Base-by-base conservation (phyloP, 352 stramenopile genomes). In the Aphanomyces astaci region DNA sequence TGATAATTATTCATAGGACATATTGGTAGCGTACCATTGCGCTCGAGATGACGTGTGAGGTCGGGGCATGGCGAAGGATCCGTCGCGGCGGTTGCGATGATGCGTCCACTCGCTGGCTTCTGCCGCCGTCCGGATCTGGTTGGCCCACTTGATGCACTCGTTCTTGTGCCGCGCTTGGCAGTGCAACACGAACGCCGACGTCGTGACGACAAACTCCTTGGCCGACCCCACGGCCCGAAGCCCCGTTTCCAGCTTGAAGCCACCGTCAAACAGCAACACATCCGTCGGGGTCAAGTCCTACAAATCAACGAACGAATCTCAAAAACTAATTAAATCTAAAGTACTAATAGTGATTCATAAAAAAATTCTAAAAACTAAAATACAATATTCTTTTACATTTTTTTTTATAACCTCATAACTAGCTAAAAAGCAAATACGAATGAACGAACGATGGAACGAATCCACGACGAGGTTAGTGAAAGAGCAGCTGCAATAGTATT, bases 111-210 rank as follows among this genome's bases (percentile, higher is more conserved):
- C 77, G 9, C 82, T 89, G 55, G 73, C 76, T 66, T 92, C 84
- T 0, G 79, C 78, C 17, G 78, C 72, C 36, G 87, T 78, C 48
- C 86, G 86, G 60, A 94, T 94, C 33, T 80, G 79, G n/a, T 92
- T 92, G 1, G 86, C 86, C 86, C 86, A 94, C 63, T 92, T 92
- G 28, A 75, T 73, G 32, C 90, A 85, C 31, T 78, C 77, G 52
- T 92, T 83, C 72, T 92, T 92, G 10, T 80, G 84, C 63, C 89
- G 88, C 11, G 84, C 86, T 54, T 94, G 81, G 40, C 91, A 76
- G 46, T 94, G 86, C 71, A 94, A 77, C n/a, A 92, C 86, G 36
- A 86, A 94, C 25, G 86, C 91, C 27, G 82, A 76, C 65, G 92
- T 94, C 0, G 86, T 90, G 24, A 94, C 80, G 2, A 94, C 59